Base-by-base conservation (phyloP, 2,329 filamentous ascomycete species). In the Trichoderma simmonsii region DNA sequence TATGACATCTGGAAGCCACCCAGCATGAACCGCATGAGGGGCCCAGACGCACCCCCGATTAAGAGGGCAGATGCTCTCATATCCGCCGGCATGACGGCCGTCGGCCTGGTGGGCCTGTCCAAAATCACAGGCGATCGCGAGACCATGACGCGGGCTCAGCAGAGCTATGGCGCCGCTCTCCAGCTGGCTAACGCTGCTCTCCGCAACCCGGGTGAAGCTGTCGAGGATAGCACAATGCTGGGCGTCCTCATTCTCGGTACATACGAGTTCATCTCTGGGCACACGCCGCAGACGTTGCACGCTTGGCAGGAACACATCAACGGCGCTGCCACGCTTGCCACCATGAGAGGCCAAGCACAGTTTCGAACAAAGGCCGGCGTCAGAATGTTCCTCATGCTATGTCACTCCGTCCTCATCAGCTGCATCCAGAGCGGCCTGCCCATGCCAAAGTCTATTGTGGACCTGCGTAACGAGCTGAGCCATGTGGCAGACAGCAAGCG, bases 261-360 rank as follows among this genome's bases (percentile, higher is more conserved):
- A 5, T 89, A 86, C 73, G 87, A 89, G 77, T 86, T 85, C 75
- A 81, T 88, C 72, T 84, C 85, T 12, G 86, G 86, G 18, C 81
- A 80, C 24, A 83, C 81, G 7, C 78, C 81, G 8, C 81, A 83
- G 67, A 87, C 85, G 0, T 80, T 87, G 74, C 79, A 81, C 67
- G 85, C 85, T 12, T 89, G 86, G 84, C 83, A 86, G 71, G 80
- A 86, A 67, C 87, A 89, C 75, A 81, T 88, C 48, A 85, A 84
- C 62, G 87, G 86, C 11, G 87, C 87, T 2, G 84, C 84, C 3
- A 82, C 83, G 5, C 80, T 89, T 26, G 84, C 86, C 9, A 82
- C 81, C 66, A 80, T 88, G 74, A 83, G 87, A 64, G 87, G 87
- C 21, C 75, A 79, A 11, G 79, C 78, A 3, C 86, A 87, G 72